These are phyloP conservation scores for Backusella liffmaniae DNA, from an alignment of 192 early-diverging fungal species.

Conservation along the genomic window DNA sequence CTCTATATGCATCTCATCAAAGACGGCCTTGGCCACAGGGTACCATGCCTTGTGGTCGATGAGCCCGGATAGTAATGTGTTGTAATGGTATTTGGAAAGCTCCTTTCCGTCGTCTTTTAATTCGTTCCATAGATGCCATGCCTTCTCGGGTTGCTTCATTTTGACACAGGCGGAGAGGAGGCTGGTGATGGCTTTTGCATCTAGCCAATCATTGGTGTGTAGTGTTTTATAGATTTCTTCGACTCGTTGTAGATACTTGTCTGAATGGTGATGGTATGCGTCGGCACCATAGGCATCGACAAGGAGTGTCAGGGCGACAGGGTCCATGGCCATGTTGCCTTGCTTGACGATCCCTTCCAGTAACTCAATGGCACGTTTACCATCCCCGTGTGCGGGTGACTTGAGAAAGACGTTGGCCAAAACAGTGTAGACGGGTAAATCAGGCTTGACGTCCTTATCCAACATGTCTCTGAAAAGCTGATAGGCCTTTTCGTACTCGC, in stretches of 20 bases:
- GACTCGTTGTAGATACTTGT: background rate
- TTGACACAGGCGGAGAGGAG: background rate
- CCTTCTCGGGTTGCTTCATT: constrained; percentile 4
- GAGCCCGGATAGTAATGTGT: constrained; percentile 12
- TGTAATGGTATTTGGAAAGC: constrained; percentile 14
- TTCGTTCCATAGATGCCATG: constrained; percentile 20
- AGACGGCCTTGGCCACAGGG: constrained; percentile 10
- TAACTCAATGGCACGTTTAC: background rate
- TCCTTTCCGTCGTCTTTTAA: background rate
- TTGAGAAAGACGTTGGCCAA: constrained; percentile 20
- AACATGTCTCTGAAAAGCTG: constrained; percentile 16
- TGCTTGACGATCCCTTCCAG: background rate
- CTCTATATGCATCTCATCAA: background rate
- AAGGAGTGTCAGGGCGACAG: background rate
- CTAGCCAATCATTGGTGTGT: background rate
- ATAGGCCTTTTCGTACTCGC: constrained; percentile 19
- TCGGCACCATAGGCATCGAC: constrained; percentile 17
- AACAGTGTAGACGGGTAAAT: constrained; percentile 23
- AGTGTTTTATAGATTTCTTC: background rate
- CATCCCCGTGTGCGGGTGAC: background rate
- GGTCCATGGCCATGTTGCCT: background rate
- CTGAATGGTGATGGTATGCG: background rate
- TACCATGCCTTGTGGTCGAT: constrained; percentile 8
- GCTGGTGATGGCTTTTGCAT: background rate
- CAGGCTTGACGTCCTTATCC: constrained; percentile 11